phyloP scores from a whole-genome alignment of 2,329 filamentous ascomycete genomes.

The Cordyceps tenuipes region DNA sequence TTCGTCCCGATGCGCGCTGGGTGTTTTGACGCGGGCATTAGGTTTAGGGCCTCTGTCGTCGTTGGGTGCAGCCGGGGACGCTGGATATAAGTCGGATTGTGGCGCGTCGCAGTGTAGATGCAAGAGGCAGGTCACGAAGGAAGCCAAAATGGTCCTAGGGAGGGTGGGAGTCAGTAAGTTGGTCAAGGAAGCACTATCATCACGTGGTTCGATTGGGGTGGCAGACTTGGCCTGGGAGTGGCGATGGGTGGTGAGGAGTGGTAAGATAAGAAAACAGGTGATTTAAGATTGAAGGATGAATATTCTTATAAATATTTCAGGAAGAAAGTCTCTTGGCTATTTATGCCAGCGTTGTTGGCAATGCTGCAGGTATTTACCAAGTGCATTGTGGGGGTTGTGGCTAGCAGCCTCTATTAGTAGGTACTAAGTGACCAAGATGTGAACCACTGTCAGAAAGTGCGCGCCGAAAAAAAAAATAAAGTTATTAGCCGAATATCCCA shows the following conservation, averaged over 20 bases:
- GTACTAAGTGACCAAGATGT: no score
- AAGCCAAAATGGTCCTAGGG: constrained; percentile 1
- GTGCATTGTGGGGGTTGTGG: no score
- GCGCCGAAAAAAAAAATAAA: no score
- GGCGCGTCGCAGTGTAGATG: constrained; percentile 13
- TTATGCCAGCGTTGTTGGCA: no score
- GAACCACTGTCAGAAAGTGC: no score
- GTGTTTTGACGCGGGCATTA: constrained; percentile 5
- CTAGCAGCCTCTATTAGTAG: no score
- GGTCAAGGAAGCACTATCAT: constrained; percentile 13
- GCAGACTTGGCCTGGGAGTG: neutral
- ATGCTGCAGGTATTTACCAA: no score
- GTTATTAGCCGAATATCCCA: no score
- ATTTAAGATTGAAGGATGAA: neutral
- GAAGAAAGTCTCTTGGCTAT: no score
- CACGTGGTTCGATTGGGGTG: constrained; percentile 12
- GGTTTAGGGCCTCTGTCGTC: constrained; percentile 17
- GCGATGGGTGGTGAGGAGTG: neutral
- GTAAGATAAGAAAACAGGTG: neutral
- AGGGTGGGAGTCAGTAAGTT: neutral
- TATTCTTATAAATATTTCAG: neutral
- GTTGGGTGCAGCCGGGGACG: constrained; percentile 22
- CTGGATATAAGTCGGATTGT: constrained; percentile 26
- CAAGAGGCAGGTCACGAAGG: neutral
- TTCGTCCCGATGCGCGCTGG: constrained; percentile 4